Evolutionary conservation across 2,329 filamentous ascomycete genomes (phyloP).

Genomic region (Colletotrichum orchidophilum): DNA sequence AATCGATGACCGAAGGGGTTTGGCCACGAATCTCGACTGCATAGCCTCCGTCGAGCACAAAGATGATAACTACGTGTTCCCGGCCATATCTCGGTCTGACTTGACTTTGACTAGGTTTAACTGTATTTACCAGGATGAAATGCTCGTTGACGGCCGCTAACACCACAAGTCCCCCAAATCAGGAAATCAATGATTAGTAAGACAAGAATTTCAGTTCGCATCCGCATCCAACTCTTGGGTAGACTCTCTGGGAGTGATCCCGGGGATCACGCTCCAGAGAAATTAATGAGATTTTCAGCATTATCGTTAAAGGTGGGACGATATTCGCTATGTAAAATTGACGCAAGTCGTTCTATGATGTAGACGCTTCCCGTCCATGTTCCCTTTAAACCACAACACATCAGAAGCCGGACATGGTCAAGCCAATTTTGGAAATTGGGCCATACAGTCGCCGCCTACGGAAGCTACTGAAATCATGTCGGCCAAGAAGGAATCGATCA

Average conservation of each 20-base stretch:
- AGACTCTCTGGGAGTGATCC: not conserved
- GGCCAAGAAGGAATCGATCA: not conserved
- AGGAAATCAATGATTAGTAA: not conserved
- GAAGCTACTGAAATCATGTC: not conserved
- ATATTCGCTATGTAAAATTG: not conserved
- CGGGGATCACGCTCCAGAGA: not conserved
- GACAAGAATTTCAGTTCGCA: not conserved
- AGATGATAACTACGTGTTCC: too few relatives aligned
- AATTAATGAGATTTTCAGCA: slow-evolving; percentile 18
- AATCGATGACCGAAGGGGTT: too few relatives aligned
- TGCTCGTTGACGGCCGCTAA: not conserved
- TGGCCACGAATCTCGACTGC: too few relatives aligned
- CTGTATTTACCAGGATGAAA: not conserved
- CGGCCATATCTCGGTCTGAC: not conserved
- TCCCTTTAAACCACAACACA: not conserved
- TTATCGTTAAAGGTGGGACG: not conserved
- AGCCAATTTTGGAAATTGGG: not conserved
- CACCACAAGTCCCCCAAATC: not conserved
- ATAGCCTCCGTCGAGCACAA: too few relatives aligned
- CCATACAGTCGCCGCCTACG: not conserved
- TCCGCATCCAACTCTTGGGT: not conserved
- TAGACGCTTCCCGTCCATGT: not conserved
- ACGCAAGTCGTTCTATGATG: not conserved
- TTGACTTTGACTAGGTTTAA: not conserved
- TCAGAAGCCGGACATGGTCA: too few relatives aligned